Percentiles rank a stretch among this genome's conserved stretches.
Conservation (phyloP, 2,329 filamentous ascomycete species). For the Talaromyces sp. region DNA sequence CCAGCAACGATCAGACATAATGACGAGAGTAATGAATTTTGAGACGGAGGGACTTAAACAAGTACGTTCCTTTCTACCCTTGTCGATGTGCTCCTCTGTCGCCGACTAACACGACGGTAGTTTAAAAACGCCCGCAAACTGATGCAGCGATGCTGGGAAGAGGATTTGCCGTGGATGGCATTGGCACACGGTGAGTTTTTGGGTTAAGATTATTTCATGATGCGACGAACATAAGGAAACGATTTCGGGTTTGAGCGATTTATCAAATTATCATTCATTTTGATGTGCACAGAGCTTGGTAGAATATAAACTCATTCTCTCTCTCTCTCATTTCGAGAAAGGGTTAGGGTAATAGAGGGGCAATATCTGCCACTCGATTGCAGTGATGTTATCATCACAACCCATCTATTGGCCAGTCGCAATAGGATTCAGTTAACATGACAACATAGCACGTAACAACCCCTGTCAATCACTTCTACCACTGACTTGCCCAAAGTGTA, state of each 20-base stretch:
- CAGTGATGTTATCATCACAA: background rate
- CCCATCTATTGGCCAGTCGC: background rate
- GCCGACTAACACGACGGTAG: slow-evolving; percentile 22
- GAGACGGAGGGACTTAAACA: slow-evolving; percentile 75
- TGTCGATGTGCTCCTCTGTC: background rate
- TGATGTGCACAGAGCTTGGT: background rate
- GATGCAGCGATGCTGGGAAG: slow-evolving; percentile 41
- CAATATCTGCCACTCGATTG: background rate
- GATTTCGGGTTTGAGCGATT: background rate
- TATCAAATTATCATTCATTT: background rate
- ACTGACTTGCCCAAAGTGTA: background rate
- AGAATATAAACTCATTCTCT: background rate
- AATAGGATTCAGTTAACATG: background rate
- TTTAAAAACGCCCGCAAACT: slow-evolving; percentile 40
- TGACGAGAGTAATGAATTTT: slow-evolving; percentile 62
- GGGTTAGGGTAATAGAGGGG: slow-evolving; percentile 1
- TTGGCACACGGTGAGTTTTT: slow-evolving; percentile 40
- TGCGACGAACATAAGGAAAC: background rate
- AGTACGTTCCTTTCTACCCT: slow-evolving; percentile 43
- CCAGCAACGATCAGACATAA: slow-evolving; percentile 56
- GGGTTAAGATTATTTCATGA: slow-evolving; percentile 25
- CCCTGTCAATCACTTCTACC: background rate
- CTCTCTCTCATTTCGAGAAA: background rate
- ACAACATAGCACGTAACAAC: slow-evolving; percentile 13
- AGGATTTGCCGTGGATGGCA: slow-evolving; percentile 37